Percentiles rank a stretch among this genome's conserved stretches.
These are phyloP conservation scores for Tetradesmus lagerheimii DNA, from an alignment of 139 green algal genomes.

Conservation along the genomic window DNA sequence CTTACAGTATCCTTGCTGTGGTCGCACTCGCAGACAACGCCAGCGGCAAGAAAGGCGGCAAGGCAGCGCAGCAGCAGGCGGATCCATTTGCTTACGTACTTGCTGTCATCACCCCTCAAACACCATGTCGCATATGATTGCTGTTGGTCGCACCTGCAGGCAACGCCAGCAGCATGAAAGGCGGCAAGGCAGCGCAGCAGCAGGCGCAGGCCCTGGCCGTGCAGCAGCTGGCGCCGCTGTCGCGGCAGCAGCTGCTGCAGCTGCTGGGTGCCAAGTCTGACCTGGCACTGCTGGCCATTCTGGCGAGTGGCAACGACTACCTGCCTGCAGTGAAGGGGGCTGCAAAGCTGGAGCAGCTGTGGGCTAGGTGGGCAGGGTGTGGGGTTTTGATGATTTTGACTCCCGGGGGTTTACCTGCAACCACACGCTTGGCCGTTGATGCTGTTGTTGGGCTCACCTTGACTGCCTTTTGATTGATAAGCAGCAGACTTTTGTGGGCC, in stretches of 20 bases:
- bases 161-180: neutral
- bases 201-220: neutral
- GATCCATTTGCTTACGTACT: neutral
- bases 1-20: too few species aligned
- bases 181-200: neutral
- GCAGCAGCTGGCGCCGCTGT: constrained; percentile 8
- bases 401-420: too few species aligned
- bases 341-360: neutral
- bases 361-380: constrained; percentile 2
- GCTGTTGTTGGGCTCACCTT: too few species aligned
- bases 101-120: too few species aligned
- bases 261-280: constrained; percentile 64
- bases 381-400: too few species aligned
- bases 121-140: too few species aligned
- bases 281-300: constrained; percentile 73
- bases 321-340: constrained; percentile 66
- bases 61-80: neutral
- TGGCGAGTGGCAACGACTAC: constrained; percentile 86
- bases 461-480: too few species aligned
- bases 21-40: neutral
- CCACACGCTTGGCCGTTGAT: too few species aligned
- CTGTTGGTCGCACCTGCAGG: neutral
- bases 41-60: neutral
- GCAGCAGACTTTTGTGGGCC: too few species aligned
- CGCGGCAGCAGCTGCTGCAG: constrained; percentile 5